These are phyloP conservation scores for Salix purpurea DNA, from an alignment of 345 rosid genomes.

Conservation along the genomic window DNA sequence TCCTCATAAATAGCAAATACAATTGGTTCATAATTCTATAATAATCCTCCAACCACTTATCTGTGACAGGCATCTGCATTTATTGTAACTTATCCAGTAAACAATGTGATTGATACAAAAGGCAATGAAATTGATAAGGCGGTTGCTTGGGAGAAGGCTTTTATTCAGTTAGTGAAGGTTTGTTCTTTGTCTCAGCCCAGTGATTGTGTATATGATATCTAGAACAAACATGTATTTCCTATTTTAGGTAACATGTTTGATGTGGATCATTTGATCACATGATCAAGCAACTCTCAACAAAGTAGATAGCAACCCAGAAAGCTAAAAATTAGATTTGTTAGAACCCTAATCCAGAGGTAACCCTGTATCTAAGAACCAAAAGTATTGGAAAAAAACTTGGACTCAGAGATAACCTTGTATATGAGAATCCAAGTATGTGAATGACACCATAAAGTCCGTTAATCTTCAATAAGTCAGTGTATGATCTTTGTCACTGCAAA, in stretches of 20 bases:
- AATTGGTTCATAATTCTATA: constrained; percentile 10
- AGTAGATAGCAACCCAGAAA: too few species aligned
- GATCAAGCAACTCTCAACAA: too few species aligned
- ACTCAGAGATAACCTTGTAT: too few species aligned
- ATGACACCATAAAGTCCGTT: too few species aligned
- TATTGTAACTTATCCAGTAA: constrained; percentile 85
- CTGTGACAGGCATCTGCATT: constrained; percentile 88
- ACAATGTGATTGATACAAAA: constrained; percentile 62
- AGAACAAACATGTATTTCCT: not conserved
- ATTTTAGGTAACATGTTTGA: not conserved
- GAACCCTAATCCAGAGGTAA: too few species aligned
- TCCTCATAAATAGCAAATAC: constrained; percentile 8
- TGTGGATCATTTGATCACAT: too few species aligned
- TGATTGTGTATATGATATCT: not conserved
- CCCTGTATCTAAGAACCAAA: too few species aligned
- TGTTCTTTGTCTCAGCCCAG: constrained; percentile 9
- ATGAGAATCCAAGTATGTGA: too few species aligned
- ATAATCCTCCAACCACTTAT: constrained; percentile 21
- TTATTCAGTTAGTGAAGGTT: constrained; percentile 84
- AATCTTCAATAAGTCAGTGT: too few species aligned
- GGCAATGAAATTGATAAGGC: constrained; percentile 68
- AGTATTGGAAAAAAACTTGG: too few species aligned
- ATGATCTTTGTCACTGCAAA: too few species aligned
- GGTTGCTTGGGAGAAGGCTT: constrained; percentile 95
- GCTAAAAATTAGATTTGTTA: too few species aligned